phyloP scores from a whole-genome alignment of 2,329 filamentous ascomycete species.

The Fusarium paranaense region DNA sequence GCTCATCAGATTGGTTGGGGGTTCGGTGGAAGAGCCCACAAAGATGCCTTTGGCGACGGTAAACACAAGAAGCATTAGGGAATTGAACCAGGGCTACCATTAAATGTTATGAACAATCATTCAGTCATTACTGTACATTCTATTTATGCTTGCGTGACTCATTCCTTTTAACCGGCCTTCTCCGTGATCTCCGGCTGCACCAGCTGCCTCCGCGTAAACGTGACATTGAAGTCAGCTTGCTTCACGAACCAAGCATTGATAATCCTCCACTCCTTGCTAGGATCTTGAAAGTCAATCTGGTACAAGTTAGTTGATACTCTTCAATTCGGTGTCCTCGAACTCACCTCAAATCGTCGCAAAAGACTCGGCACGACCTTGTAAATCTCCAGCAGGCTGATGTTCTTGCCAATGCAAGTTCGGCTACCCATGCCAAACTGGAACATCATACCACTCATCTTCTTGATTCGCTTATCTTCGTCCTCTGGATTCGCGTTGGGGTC shows the following conservation, averaged over 20 bases:
- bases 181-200: slow-evolving; percentile 49
- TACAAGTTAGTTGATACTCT: slow-evolving; percentile 1
- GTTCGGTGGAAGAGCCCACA: slow-evolving; percentile 56
- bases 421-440: slow-evolving; percentile 77
- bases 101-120: background rate
- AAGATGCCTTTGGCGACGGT: background rate
- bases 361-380: slow-evolving; percentile 69
- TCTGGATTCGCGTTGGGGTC: slow-evolving; percentile 52
- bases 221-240: slow-evolving; percentile 65
- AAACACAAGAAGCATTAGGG: background rate
- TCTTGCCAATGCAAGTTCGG: slow-evolving; percentile 77
- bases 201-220: slow-evolving; percentile 58
- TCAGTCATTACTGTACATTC: background rate
- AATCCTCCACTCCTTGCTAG: slow-evolving; percentile 66
- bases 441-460: slow-evolving; percentile 45
- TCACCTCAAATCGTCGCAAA: slow-evolving; percentile 39
- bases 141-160: background rate
- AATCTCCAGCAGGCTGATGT: slow-evolving; percentile 72
- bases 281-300: slow-evolving; percentile 66
- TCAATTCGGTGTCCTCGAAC: fast-evolving
- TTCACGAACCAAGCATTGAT: slow-evolving; percentile 74
- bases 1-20: slow-evolving; percentile 68
- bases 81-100: background rate
- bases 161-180: slow-evolving; percentile 13
- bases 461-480: slow-evolving; percentile 57